Conservation (phyloP, 2,329 filamentous ascomycete species). For the Beauveria pseudobassiana region DNA sequence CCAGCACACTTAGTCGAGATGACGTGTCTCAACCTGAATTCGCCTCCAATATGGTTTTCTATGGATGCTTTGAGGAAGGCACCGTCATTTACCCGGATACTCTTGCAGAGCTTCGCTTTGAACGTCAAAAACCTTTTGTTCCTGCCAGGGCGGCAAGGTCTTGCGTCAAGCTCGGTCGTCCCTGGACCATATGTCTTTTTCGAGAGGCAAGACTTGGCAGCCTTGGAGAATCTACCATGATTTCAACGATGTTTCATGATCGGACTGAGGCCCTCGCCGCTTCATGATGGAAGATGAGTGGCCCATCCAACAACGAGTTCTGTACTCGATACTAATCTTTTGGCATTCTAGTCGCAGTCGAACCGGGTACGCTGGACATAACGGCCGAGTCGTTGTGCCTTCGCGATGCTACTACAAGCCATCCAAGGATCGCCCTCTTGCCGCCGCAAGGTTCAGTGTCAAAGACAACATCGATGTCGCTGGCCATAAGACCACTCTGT, state of each 20-base stretch:
- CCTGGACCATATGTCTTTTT: constrained; percentile 7
- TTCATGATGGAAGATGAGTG: background rate
- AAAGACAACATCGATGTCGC: constrained; percentile 15
- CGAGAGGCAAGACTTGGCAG: constrained; percentile 3
- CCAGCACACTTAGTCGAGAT: background rate
- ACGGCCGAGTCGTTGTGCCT: constrained; percentile 5
- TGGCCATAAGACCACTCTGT: constrained; percentile 13
- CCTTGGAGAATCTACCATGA: constrained; percentile 12
- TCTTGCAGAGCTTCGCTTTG: background rate
- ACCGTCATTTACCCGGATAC: background rate
- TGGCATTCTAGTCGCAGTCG: background rate
- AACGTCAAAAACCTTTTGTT: background rate
- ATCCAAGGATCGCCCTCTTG: background rate
- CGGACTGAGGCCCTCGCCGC: background rate
- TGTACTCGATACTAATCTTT: background rate
- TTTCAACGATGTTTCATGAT: constrained; percentile 6
- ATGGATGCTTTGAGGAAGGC: background rate
- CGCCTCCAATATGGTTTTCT: background rate
- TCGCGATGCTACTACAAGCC: constrained; percentile 10
- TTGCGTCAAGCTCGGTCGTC: background rate
- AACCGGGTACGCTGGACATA: background rate
- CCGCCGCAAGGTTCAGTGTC: constrained; percentile 13
- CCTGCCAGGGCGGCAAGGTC: background rate
- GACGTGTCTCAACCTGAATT: background rate
- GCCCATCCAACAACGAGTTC: background rate